These are phyloP conservation scores for Trichoderma sp. DNA, from an alignment of 2,329 filamentous ascomycete genomes.

Conservation along the genomic window DNA sequence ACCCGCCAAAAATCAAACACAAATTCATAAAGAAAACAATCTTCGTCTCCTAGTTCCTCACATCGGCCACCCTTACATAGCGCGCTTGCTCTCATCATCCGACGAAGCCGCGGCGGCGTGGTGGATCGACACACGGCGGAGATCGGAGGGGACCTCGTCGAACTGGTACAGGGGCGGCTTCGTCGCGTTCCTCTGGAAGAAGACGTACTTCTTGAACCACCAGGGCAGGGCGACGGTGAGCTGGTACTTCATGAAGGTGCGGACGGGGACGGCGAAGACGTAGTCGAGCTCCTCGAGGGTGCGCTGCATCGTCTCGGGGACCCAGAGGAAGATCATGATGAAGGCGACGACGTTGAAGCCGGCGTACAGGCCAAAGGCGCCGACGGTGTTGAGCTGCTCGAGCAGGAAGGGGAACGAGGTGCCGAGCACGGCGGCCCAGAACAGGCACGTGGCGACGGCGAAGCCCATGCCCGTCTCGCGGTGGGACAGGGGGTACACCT, in stretches of 20 bases:
- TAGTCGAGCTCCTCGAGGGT: slow-evolving; percentile 55
- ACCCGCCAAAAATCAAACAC: background rate
- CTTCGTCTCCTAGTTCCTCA: background rate
- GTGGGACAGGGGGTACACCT: slow-evolving; percentile 66
- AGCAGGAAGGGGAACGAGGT: slow-evolving; percentile 57
- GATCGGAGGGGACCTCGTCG: slow-evolving; percentile 34
- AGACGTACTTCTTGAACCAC: slow-evolving; percentile 40
- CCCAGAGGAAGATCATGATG: slow-evolving; percentile 54
- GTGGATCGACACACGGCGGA: slow-evolving; percentile 24
- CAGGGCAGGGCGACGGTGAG: slow-evolving; percentile 40
- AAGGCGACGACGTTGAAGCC: slow-evolving; percentile 59
- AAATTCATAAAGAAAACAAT: background rate
- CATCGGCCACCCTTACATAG: background rate
- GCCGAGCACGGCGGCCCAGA: slow-evolving; percentile 55
- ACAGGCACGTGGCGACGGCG: slow-evolving; percentile 62
- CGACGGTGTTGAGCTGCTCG: slow-evolving; percentile 38
- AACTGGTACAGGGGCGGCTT: slow-evolving; percentile 45
- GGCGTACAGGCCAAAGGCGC: slow-evolving; percentile 55
- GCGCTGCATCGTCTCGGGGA: slow-evolving; percentile 58
- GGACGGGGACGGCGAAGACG: slow-evolving; percentile 51
- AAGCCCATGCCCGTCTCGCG: slow-evolving; percentile 66
- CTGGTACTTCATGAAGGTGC: slow-evolving; percentile 47
- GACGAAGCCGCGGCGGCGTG: slow-evolving; percentile 14
- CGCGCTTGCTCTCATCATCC: slow-evolving; percentile 22
- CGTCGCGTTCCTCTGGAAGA: slow-evolving; percentile 39